Base-by-base conservation (phyloP, 2,329 filamentous ascomycete genomes). In the Trichoderma gracile region DNA sequence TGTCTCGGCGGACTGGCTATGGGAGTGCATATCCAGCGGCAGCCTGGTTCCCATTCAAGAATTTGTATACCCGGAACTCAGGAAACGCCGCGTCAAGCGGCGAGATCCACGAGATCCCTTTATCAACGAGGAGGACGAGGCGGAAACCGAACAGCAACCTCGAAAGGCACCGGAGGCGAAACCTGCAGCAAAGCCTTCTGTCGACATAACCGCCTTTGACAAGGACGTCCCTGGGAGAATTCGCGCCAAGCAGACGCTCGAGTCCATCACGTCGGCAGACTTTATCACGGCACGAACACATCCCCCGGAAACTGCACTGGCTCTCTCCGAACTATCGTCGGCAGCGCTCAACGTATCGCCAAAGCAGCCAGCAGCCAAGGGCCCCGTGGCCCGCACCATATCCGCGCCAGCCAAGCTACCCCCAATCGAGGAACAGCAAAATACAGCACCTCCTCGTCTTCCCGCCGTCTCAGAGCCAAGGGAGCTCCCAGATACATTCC, bases 1-100 rank as follows among this genome's bases (percentile, higher is more conserved):
- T n/a, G 90, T 98, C 12, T 84, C 84, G 8, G 85, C 86, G 19
- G 85, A 89, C 23, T 99, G 95, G 95, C 80, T 99, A 3, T 95
- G 91, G 88, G 84, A 89, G 58, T 95, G 90, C 68, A 87, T 97
- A 57, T 80, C 82, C 71, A 84, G 79, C 0, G 85, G 85, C 5
- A 78, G 70, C 67, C 76, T 78, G 3, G 74, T 80, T 3, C 80
- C 84, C 1, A 73, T 81, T 49, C 77, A 80, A 45, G 69, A 74
- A 7, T 85, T 77, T 58, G 71, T 84, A 63, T 85, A 82, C 62
- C 75, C 80, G 0, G 79, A 83, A 66, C 71, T 85, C 30, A 76
- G 74, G 56, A 74, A 78, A 47, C 68, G 65, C 49, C 74, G 75
- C n/a, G 23, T 42, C 40, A 57, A 53, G 23, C 60, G 64, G 33